phyloP scores from a whole-genome alignment of 768 basidiomycete genomes.

The Cystobasidium tubakii region DNA sequence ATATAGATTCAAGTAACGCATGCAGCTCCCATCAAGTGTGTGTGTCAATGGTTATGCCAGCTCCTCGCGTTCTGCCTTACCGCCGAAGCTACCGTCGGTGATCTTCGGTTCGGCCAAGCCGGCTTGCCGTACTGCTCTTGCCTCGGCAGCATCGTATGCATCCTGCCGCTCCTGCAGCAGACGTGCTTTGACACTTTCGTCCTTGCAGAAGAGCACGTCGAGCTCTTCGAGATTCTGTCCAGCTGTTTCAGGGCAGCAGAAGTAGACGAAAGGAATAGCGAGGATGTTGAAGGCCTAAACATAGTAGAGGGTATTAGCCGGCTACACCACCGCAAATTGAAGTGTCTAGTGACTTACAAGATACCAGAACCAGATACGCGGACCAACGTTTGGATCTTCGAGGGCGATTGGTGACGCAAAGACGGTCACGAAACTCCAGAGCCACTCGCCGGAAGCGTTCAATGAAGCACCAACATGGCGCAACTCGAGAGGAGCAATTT shows the following conservation, averaged over 20 bases:
- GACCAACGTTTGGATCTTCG: constrained; percentile 13
- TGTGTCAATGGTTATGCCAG: neutral
- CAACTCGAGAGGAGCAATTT: constrained; percentile 18
- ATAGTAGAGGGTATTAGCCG: neutral
- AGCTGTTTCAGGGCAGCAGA: constrained; percentile 14
- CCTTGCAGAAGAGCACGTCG: constrained; percentile 7
- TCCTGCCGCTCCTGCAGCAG: constrained; percentile 7
- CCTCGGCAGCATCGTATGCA: constrained; percentile 2
- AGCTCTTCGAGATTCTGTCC: constrained; percentile 16
- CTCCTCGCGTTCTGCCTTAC: neutral
- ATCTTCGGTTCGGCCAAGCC: neutral
- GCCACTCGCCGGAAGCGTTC: constrained; percentile 16
- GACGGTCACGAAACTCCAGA: constrained; percentile 14
- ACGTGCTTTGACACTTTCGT: neutral
- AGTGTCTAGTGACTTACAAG: neutral
- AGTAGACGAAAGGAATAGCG: constrained; percentile 24
- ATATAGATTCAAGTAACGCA: too few relatives aligned
- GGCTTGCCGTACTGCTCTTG: neutral
- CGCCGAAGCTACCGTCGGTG: neutral
- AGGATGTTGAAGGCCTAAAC: constrained; percentile 15
- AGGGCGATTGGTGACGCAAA: constrained; percentile 19
- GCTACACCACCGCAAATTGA: neutral
- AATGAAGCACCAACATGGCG: constrained; percentile 15
- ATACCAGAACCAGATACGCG: constrained; percentile 15
- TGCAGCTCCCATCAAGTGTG: neutral